These are phyloP conservation scores for Suhomyces choctaworum DNA, from an alignment of 1,139 yeast species.

Conservation along the genomic window DNA sequence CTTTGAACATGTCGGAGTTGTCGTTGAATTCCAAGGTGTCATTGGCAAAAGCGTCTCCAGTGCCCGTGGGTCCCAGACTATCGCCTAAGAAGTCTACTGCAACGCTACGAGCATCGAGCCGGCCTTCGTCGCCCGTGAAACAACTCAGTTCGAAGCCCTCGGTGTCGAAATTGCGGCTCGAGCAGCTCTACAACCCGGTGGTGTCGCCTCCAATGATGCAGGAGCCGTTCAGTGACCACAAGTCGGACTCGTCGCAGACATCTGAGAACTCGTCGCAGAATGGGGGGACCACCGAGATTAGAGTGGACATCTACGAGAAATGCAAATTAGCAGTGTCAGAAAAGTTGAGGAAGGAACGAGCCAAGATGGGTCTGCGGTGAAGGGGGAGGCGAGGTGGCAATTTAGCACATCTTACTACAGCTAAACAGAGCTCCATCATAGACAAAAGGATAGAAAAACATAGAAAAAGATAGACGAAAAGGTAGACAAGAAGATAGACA, in stretches of 20 bases:
- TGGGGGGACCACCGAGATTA: slow-evolving; percentile 6
- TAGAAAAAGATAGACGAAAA: too few species aligned
- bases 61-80: slow-evolving; percentile 10
- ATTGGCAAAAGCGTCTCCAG: background rate
- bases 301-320: slow-evolving; percentile 27
- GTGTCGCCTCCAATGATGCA: slow-evolving; percentile 20
- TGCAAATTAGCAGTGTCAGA: slow-evolving; percentile 30
- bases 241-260: slow-evolving; percentile 9
- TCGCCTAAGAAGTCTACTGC: slow-evolving; percentile 22
- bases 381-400: too few species aligned
- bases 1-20: slow-evolving; percentile 5
- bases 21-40: slow-evolving; percentile 3
- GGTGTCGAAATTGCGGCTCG: slow-evolving; percentile 24
- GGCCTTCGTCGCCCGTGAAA: slow-evolving; percentile 11
- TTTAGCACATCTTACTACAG: too few species aligned
- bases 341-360: slow-evolving; percentile 23
- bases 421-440: too few species aligned
- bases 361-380: too few species aligned
- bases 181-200: slow-evolving; percentile 29
- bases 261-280: slow-evolving; percentile 4
- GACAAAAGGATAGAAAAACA: too few species aligned
- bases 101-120: slow-evolving; percentile 10
- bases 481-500: too few species aligned
- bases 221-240: slow-evolving; percentile 9
- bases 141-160: slow-evolving; percentile 25